Conservation (phyloP, 2,329 filamentous ascomycete genomes). For the Aspergillus floridensis region DNA sequence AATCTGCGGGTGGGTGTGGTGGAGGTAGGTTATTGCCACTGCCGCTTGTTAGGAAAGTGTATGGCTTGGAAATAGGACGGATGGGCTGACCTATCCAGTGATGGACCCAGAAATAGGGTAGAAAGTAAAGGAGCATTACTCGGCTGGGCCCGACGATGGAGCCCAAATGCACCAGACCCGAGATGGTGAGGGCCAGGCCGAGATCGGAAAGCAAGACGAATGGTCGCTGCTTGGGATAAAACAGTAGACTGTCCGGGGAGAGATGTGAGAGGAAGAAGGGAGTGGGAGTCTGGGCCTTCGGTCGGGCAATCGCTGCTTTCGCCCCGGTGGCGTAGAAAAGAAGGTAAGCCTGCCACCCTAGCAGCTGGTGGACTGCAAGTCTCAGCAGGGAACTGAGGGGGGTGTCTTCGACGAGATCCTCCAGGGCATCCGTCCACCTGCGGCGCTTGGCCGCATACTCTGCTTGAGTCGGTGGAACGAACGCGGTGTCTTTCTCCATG, state of each 20-base stretch:
- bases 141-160: slow-evolving; percentile 57
- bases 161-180: slow-evolving; percentile 53
- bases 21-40: slow-evolving; percentile 72
- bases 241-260: slow-evolving; percentile 59
- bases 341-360: slow-evolving; percentile 64
- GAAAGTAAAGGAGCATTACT: slow-evolving; percentile 58
- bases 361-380: slow-evolving; percentile 59
- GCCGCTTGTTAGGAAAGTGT: slow-evolving; percentile 5
- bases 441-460: slow-evolving; percentile 36
- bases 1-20: slow-evolving; percentile 62
- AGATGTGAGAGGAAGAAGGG: slow-evolving; percentile 44
- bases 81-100: slow-evolving; percentile 60
- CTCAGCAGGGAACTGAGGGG: slow-evolving; percentile 55
- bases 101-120: slow-evolving; percentile 68
- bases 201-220: slow-evolving; percentile 60
- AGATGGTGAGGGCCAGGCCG: slow-evolving; percentile 53
- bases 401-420: slow-evolving; percentile 56
- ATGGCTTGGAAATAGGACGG: not conserved
- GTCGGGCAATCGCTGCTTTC: slow-evolving; percentile 32
- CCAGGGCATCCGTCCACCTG: slow-evolving; percentile 47
- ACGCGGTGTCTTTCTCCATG: slow-evolving; percentile 65
- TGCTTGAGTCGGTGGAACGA: slow-evolving; percentile 52
- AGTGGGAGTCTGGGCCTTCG: slow-evolving; percentile 9
- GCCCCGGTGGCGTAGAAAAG: slow-evolving; percentile 53
- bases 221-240: slow-evolving; percentile 55